Evolutionary conservation across 176 grass and related monocot species (phyloP).

Genomic region (Zizania latifolia): DNA sequence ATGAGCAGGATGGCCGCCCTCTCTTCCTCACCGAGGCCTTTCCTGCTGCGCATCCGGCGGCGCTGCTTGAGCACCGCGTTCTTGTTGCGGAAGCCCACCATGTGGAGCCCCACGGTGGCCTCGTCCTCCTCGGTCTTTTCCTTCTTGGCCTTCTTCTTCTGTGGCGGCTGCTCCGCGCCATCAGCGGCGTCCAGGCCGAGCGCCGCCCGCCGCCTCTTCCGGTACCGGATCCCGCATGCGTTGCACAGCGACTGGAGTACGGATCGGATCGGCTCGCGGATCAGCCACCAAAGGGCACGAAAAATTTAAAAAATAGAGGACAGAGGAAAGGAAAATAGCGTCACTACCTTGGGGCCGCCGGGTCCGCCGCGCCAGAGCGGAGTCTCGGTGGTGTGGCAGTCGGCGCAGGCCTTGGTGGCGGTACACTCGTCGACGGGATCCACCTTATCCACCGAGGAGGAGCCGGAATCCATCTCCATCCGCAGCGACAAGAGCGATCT

Average conservation of each 20-base stretch:
- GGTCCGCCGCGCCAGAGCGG: conserved; percentile 81
- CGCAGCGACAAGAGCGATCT: neutral
- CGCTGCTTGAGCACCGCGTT: conserved; percentile 41
- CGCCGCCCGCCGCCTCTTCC: conserved; percentile 65
- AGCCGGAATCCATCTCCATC: neutral
- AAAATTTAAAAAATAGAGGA: neutral
- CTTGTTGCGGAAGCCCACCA: conserved; percentile 43
- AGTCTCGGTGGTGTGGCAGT: conserved; percentile 78
- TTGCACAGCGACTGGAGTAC: conserved; percentile 67
- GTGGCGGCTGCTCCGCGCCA: neutral
- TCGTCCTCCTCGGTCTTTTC: neutral
- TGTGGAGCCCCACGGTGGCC: conserved; percentile 37
- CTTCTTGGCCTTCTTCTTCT: neutral
- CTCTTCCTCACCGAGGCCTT: conserved; percentile 60
- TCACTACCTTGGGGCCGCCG: conserved; percentile 58
- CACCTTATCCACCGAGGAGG: neutral
- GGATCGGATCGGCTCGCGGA: neutral
- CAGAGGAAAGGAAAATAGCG: too few relatives aligned
- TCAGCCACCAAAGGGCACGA: neutral
- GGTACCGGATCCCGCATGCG: conserved; percentile 87
- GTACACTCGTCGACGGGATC: conserved; percentile 13
- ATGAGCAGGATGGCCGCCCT: conserved; percentile 73
- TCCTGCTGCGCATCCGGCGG: conserved; percentile 42
- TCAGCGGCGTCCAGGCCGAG: conserved; percentile 28
- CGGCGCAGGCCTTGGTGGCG: conserved; percentile 50